Conservation (phyloP, 2,329 filamentous ascomycete species). For the Arthrobotrys sinensis region DNA sequence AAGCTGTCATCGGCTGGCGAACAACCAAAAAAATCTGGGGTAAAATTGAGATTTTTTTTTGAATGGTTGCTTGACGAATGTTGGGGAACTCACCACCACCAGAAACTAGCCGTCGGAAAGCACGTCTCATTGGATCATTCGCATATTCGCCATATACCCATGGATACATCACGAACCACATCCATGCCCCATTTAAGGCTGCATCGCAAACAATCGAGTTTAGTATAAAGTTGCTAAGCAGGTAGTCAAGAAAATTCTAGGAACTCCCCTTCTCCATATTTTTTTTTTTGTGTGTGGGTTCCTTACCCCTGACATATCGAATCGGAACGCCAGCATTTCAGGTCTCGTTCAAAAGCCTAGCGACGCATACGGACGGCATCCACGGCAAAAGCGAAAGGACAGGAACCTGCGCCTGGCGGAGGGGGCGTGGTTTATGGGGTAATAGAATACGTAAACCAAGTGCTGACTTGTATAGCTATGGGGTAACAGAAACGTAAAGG, state of each 20-base stretch:
- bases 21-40: conserved; percentile 20
- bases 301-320: conserved; percentile 37
- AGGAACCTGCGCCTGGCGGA: neutral
- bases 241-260: conserved; percentile 1
- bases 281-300: conserved; percentile 19
- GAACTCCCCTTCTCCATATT: conserved; percentile 13
- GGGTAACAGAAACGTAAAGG: conserved; percentile 61
- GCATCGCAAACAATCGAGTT: conserved; percentile 28
- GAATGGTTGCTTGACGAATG: neutral
- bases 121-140: conserved; percentile 19
- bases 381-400: conserved; percentile 2
- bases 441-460: conserved; percentile 60
- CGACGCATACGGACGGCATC: conserved; percentile 57
- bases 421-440: conserved; percentile 38
- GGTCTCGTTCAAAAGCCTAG: conserved; percentile 13
- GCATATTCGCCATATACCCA: conserved; percentile 33
- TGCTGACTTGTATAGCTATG: conserved; percentile 37
- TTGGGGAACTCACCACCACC: conserved; percentile 13
- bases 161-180: neutral
- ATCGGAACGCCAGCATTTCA: neutral
- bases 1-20: conserved; percentile 3
- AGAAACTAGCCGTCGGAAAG: conserved; percentile 50
- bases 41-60: conserved; percentile 9
- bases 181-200: conserved; percentile 48
- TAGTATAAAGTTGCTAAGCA: too few species aligned